Conservation (phyloP, 441 rosid species). For the Omphalea diandra region DNA sequence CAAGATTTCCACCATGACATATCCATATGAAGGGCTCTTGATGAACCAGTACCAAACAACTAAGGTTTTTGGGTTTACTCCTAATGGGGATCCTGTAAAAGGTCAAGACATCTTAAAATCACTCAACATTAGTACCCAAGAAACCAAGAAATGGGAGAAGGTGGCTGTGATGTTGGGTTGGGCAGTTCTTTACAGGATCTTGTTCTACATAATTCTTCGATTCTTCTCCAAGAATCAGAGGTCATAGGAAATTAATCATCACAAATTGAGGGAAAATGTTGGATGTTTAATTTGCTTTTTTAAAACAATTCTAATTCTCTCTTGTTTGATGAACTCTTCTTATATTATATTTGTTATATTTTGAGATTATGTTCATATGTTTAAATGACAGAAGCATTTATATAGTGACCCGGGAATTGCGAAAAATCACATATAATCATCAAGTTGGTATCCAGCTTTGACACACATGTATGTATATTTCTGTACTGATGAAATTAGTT, state of each 20-base stretch:
- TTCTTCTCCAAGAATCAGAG: slow-evolving; percentile 63
- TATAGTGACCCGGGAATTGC: background rate
- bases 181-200: slow-evolving; percentile 56
- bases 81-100: background rate
- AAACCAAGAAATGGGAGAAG: slow-evolving; percentile 43
- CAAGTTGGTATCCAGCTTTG: no score
- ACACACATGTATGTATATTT: no score
- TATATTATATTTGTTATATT: background rate
- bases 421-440: no score
- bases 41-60: slow-evolving; percentile 59
- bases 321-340: background rate
- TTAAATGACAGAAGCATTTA: no score
- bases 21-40: slow-evolving; percentile 62
- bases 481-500: no score
- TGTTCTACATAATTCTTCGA: slow-evolving; percentile 55
- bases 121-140: slow-evolving; percentile 27
- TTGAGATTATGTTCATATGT: background rate
- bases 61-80: slow-evolving; percentile 18
- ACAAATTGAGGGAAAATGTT: background rate
- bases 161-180: slow-evolving; percentile 51
- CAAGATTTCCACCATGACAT: slow-evolving; percentile 63
- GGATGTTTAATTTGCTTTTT: background rate
- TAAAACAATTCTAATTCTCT: background rate
- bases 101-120: slow-evolving; percentile 34
- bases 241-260: slow-evolving; percentile 27